Percentiles rank a stretch among this genome's conserved stretches.
Evolutionary conservation across 2,329 filamentous ascomycete species (phyloP).

Genomic region (Dothiorella sarmentorum): DNA sequence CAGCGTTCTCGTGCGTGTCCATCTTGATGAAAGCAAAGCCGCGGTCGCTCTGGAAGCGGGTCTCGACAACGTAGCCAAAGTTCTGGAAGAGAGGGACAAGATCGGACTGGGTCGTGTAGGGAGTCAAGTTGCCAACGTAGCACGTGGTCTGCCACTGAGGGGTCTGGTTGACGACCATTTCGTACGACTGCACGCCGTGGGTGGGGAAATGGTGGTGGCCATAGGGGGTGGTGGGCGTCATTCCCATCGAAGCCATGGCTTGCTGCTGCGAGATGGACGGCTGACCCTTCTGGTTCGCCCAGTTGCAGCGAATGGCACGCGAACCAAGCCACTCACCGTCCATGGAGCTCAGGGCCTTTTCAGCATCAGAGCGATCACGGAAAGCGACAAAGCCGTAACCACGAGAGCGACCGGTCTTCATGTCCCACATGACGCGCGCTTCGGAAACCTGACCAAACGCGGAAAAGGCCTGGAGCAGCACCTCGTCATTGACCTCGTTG

Average conservation of each 20-base stretch:
- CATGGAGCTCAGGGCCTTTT: conserved; percentile 96
- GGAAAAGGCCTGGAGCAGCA: conserved; percentile 89
- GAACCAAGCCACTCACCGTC: conserved; percentile 99
- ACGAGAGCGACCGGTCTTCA: conserved; percentile 97
- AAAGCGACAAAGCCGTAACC: conserved; percentile 98
- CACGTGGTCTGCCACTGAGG: conserved; percentile 97
- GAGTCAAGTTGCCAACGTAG: conserved; percentile 96
- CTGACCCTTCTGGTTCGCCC: conserved; percentile 99
- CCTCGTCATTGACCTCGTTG: conserved; percentile 97
- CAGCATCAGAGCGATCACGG: conserved; percentile 87
- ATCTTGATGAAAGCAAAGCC: conserved; percentile 99
- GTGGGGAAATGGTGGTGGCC: conserved; percentile 98
- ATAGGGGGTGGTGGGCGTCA: conserved; percentile 94
- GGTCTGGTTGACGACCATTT: conserved; percentile 93
- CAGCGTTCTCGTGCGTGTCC: conserved; percentile 96
- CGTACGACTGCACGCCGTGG: conserved; percentile 93
- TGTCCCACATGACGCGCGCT: conserved; percentile 99
- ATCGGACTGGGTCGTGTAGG: conserved; percentile 95
- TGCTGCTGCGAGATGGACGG: conserved; percentile 97
- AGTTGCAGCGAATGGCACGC: conserved; percentile 97
- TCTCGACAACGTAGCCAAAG: conserved; percentile 96
- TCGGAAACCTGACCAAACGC: conserved; percentile 95
- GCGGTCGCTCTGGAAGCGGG: conserved; percentile 94
- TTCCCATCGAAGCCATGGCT: conserved; percentile 94
- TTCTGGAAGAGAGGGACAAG: conserved; percentile 98